Conservation (phyloP, 2,329 filamentous ascomycete genomes). For the Pseudogymnoascus sp. region DNA sequence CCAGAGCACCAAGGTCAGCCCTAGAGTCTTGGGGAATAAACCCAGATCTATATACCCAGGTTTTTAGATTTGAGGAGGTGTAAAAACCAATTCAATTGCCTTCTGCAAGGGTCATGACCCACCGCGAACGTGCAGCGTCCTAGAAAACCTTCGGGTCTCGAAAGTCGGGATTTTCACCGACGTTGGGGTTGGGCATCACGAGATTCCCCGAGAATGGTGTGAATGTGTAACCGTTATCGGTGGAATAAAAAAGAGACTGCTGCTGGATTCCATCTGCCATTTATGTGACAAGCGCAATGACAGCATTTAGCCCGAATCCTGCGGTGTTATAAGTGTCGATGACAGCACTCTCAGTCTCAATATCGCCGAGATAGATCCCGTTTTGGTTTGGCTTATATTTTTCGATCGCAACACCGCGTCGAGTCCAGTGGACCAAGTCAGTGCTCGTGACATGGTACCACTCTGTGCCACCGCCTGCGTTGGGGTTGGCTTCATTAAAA, state of each 20-base stretch:
- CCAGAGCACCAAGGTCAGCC: too few species aligned
- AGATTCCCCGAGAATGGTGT: slow-evolving; percentile 52
- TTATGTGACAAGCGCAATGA: slow-evolving; percentile 47
- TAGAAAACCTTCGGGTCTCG: slow-evolving; percentile 59
- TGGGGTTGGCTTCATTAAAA: too few species aligned
- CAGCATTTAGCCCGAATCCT: slow-evolving; percentile 53
- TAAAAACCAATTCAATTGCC: slow-evolving; percentile 54
- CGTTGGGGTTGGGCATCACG: slow-evolving; percentile 47
- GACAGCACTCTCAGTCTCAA: slow-evolving; percentile 50
- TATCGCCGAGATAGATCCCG: slow-evolving; percentile 42
- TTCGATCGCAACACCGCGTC: slow-evolving; percentile 52
- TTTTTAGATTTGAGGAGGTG: slow-evolving; percentile 51
- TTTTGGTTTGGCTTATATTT: slow-evolving; percentile 35
- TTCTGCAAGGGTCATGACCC: slow-evolving; percentile 53
- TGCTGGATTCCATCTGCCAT: slow-evolving; percentile 46
- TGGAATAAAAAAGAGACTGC: slow-evolving; percentile 38
- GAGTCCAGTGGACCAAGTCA: slow-evolving; percentile 57
- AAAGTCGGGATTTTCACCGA: slow-evolving; percentile 37
- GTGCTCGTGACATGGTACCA: slow-evolving; percentile 53
- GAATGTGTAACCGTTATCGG: slow-evolving; percentile 54
- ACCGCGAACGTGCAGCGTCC: slow-evolving; percentile 41
- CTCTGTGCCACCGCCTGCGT: too few species aligned
- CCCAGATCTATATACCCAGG: slow-evolving; percentile 53
- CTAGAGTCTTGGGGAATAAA: slow-evolving; percentile 32
- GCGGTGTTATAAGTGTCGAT: slow-evolving; percentile 56